phyloP scores from a whole-genome alignment of 2,329 filamentous ascomycete species.

The Cryphonectria parasitica region DNA sequence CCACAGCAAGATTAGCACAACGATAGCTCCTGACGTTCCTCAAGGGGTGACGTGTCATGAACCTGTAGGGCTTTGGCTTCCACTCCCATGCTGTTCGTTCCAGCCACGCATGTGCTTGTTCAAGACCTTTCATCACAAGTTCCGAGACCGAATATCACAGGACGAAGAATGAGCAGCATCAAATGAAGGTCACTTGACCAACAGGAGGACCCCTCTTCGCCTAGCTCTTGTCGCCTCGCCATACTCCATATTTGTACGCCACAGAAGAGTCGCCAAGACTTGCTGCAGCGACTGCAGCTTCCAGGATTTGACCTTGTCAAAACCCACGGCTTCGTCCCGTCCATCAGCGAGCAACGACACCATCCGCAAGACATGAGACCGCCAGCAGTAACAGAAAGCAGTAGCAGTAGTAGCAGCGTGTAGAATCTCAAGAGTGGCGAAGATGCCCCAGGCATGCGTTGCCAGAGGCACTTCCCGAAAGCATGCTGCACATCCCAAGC shows the following conservation, averaged over 20 bases:
- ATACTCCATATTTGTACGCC: background rate
- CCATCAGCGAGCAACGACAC: background rate
- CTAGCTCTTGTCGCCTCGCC: background rate
- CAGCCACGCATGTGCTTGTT: background rate
- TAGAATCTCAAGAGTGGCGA: background rate
- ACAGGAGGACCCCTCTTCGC: background rate
- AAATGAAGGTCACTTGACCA: constrained; percentile 22
- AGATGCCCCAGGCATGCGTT: background rate
- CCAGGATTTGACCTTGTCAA: background rate
- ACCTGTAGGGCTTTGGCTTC: background rate
- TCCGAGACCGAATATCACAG: background rate
- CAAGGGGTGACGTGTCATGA: background rate
- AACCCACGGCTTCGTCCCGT: background rate
- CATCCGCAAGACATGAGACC: background rate
- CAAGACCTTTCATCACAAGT: background rate
- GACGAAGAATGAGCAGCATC: constrained; percentile 10
- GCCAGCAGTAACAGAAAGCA: background rate
- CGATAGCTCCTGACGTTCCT: background rate
- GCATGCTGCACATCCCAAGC: background rate
- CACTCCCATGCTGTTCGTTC: background rate
- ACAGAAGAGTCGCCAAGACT: no score
- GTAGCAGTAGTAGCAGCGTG: background rate
- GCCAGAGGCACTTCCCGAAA: background rate
- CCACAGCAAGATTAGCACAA: background rate
- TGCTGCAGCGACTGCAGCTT: background rate